Evolutionary conservation across 225 moss, liverwort and hornwort genomes (phyloP), one percentile per base, ranked within the genome.

Genomic region (Pseudisothecium myosuroides): DNA sequence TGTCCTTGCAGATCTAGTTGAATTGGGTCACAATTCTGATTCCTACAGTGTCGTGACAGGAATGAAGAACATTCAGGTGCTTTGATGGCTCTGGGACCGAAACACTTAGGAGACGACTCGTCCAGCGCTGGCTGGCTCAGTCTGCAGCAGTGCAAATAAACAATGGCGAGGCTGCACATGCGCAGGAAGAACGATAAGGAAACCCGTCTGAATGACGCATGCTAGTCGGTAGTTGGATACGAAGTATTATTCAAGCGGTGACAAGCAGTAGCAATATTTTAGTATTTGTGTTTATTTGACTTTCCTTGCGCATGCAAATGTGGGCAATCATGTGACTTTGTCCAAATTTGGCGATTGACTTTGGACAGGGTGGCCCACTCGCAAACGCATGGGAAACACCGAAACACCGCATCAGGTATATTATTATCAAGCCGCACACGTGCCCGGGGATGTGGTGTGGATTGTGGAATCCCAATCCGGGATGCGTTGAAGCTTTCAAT

Each of bases 261-360:
- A 60, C 27, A 24, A 45, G 7, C 59, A 59, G 58, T 55, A 32
- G n/a, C 39, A 17, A 23, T 14, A 50, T 34, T 66, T 39, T 27
- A 34, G 26, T 15, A 34, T 49, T 47, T 28, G 58, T 59, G 69
- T 26, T 26, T 37, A 31, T 61, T 60, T 20, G 81, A 76, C 85
- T 23, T 84, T 31, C 59, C 24, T 60, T 43, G n/a, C 20, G 49
- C 83, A 89, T 58, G 87, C 80, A 80, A 75, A 68, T 75, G 50
- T 58, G 90, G 88, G 90, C 88, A 90, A 92, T 92, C 83, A 88
- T 90, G 45, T 49, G 21, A 23, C 54, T 82, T 55, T 63, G 62
- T 83, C 83, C 83, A 73, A 83, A 83, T 72, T 50, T 72, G 92
- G 49, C 20, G 16, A 78, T 83, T 90, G 90, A 88, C 92, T 50